Conservation (phyloP, 345 rosid genomes). For the Bruguiera parviflora region DNA sequence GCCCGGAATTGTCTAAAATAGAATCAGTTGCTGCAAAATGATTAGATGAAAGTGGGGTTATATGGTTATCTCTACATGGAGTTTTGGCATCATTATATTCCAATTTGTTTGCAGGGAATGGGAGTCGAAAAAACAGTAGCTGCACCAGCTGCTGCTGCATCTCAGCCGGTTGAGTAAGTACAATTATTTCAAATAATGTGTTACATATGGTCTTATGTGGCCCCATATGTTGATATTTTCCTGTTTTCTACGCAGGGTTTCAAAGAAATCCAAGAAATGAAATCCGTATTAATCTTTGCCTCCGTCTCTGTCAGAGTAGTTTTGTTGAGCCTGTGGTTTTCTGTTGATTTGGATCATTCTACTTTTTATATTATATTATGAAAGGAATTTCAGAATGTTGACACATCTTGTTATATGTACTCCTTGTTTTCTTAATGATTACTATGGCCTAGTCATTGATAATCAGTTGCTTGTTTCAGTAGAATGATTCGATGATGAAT, state of each 20-base stretch:
- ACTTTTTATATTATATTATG: neutral
- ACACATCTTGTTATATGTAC: neutral
- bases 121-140: constrained; percentile 21
- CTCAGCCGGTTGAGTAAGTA: constrained; percentile 21
- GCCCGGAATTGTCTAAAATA: too few relatives aligned
- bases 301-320: constrained; percentile 13
- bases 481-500: too few relatives aligned
- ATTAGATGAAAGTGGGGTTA: too few relatives aligned
- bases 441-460: too few relatives aligned
- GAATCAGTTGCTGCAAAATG: too few relatives aligned
- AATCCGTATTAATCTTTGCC: neutral
- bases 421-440: neutral
- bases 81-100: neutral
- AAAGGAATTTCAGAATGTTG: constrained; percentile 7
- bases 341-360: neutral
- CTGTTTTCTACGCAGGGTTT: constrained; percentile 5
- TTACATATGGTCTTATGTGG: neutral
- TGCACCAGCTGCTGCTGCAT: constrained; percentile 15
- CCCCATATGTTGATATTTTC: neutral
- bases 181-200: neutral
- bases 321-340: constrained; percentile 4
- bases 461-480: too few relatives aligned
- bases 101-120: constrained; percentile 14
- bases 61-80: neutral
- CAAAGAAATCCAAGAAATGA: constrained; percentile 26